Evolutionary conservation across 495 filamentous ascomycete species (phyloP).

Genomic region (Trypethelium eluteriae): DNA sequence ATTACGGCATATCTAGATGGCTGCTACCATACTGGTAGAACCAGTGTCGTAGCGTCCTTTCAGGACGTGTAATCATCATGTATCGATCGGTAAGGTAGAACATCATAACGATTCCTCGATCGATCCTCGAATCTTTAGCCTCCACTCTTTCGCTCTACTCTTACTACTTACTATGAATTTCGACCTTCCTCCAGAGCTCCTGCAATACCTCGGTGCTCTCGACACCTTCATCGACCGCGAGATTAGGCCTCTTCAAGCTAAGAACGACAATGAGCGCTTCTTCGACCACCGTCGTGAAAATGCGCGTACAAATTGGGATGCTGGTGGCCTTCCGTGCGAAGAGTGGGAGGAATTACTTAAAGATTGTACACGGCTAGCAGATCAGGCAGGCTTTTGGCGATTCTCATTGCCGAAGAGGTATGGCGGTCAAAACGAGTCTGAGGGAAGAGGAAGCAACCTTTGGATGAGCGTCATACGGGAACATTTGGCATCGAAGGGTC

Average conservation of each 20-base stretch:
- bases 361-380: conserved; percentile 41
- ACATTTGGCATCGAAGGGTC: conserved; percentile 48
- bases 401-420: conserved; percentile 49
- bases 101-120: background rate
- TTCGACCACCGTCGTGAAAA: conserved; percentile 55
- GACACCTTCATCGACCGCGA: conserved; percentile 49
- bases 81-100: background rate
- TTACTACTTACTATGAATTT: conserved; percentile 44
- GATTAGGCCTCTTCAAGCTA: conserved; percentile 46
- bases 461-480: conserved; percentile 56
- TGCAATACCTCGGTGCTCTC: conserved; percentile 39
- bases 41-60: too few species aligned
- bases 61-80: too few species aligned
- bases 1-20: too few species aligned
- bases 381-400: conserved; percentile 50
- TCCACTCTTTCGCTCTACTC: background rate
- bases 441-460: conserved; percentile 40
- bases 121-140: background rate
- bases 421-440: conserved; percentile 43
- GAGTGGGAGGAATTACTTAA: conserved; percentile 50
- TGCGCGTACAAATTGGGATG: conserved; percentile 48
- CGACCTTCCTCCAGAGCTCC: conserved; percentile 43
- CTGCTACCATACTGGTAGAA: too few species aligned
- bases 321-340: conserved; percentile 44
- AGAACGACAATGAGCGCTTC: conserved; percentile 51